Base-by-base conservation (phyloP, 345 rosid genomes). In the Salix exigua region DNA sequence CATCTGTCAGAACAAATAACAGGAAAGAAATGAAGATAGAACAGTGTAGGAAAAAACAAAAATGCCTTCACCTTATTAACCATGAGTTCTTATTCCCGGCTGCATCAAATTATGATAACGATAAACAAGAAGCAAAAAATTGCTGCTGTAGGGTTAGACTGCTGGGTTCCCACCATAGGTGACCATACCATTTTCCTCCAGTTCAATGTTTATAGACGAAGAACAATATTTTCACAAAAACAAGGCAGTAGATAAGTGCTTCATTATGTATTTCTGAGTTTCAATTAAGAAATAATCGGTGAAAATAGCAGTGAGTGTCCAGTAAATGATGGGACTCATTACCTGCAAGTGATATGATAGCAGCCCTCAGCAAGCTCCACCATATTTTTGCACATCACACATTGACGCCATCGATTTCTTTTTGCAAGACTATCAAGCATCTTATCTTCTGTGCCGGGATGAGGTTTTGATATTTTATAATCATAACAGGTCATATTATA, bases 291-390 rank as follows among this genome's bases (percentile, higher is more conserved):
- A 46, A 46, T 13, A 14, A 4, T 46, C 14, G 18, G 18, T 12
- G 1, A 46, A 46, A 14, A 46, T 46, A 46, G 17, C 18, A 46
- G 14, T 13, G 4, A 3, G 50, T 46, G 50, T 14, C 18, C 18
- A 13, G 50, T 12, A 4, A 46, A 48, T 70, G 61, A 71, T 28
- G 37, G 37, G 50, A 66, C 30, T 8, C 35, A 33, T 73, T 86
- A 89, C 92, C 89, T 85, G 88, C 91, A 89, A 42, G 88, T 86
- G 61, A 86, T 86, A 79, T 89, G 91, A 82, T 85, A 86, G 83
- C 92, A 89, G 7, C 89, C 91, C 37, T 70, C 78, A 68, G 66
- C 68, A 72, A 89, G 89, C 80, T 86, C 91, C 77, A 89, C 82
- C 87, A 88, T 78, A 77, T 86, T 78, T 66, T 71, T 85, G 75